These are phyloP conservation scores for Pugionium cornutum DNA, from an alignment of 345 rosid species.

Conservation along the genomic window DNA sequence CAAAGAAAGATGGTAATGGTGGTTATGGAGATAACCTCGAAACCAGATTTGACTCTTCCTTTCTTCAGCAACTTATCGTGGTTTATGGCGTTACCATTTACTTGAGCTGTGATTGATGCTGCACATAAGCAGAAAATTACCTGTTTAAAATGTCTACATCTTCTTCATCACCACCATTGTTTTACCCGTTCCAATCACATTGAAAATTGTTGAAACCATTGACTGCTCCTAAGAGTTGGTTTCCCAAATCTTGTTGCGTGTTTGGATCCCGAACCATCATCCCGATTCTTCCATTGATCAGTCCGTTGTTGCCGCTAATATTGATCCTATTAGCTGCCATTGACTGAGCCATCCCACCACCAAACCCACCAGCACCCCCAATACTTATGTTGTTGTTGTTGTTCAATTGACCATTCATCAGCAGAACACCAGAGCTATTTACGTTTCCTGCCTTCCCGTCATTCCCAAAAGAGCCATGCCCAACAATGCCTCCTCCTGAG, in stretches of 20 bases:
- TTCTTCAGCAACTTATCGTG: background rate
- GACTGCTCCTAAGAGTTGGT: slow-evolving; percentile 74
- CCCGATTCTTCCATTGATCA: slow-evolving; percentile 71
- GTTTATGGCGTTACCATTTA: slow-evolving; percentile 26
- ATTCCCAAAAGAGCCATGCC: slow-evolving; percentile 56
- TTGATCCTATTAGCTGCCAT: slow-evolving; percentile 62
- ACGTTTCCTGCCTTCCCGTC: slow-evolving; percentile 58
- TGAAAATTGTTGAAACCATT: slow-evolving; percentile 74
- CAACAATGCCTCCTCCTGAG: slow-evolving; percentile 50
- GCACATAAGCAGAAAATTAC: slow-evolving; percentile 19
- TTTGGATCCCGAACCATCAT: slow-evolving; percentile 65
- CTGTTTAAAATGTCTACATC: background rate
- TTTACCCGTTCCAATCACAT: slow-evolving; percentile 69
- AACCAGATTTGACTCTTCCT: no score
- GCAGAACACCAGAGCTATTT: slow-evolving; percentile 48
- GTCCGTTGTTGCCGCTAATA: slow-evolving; percentile 44
- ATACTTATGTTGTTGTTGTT: slow-evolving; percentile 42
- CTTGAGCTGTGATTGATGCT: slow-evolving; percentile 20
- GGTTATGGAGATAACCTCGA: no score
- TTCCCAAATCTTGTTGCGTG: slow-evolving; percentile 80
- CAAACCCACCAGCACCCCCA: slow-evolving; percentile 48
- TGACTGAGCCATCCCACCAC: slow-evolving; percentile 62
- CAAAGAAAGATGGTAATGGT: no score
- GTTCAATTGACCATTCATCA: slow-evolving; percentile 58
- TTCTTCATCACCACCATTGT: slow-evolving; percentile 1